These are phyloP conservation scores for Penicillium alfredii DNA, from an alignment of 495 filamentous ascomycete genomes.

Conservation along the genomic window DNA sequence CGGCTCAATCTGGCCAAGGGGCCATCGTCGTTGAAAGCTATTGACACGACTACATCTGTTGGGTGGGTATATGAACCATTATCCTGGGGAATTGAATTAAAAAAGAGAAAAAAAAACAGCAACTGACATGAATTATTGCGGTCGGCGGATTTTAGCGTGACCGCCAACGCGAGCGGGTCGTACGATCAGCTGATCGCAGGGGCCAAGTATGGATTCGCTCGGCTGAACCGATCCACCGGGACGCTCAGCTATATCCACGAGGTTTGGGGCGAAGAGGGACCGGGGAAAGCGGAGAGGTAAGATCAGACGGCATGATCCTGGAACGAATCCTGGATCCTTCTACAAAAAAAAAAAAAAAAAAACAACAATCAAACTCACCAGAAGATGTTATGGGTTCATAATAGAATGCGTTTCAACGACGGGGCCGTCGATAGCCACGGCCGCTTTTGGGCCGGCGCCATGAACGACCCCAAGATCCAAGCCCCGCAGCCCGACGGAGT, in stretches of 20 bases:
- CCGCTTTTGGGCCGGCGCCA: slow-evolving; percentile 82
- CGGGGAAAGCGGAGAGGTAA: slow-evolving; percentile 44
- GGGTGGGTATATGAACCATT: slow-evolving; percentile 34
- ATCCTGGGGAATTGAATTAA: too few relatives aligned
- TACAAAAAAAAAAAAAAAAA: slow-evolving; percentile 1
- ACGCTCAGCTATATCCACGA: slow-evolving; percentile 55
- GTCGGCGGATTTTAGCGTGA: slow-evolving; percentile 50
- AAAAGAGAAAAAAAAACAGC: too few relatives aligned
- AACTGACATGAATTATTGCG: slow-evolving; percentile 9
- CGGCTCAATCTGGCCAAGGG: slow-evolving; percentile 61
- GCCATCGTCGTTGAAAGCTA: slow-evolving; percentile 54
- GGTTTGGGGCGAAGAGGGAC: slow-evolving; percentile 47
- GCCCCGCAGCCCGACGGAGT: slow-evolving; percentile 40
- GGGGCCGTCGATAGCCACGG: slow-evolving; percentile 76
- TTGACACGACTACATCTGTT: slow-evolving; percentile 62
- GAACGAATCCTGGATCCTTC: slow-evolving; percentile 4
- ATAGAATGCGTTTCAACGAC: slow-evolving; percentile 67
- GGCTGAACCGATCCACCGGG: slow-evolving; percentile 62
- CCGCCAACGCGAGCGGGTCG: slow-evolving; percentile 61
- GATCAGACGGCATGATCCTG: too few relatives aligned
- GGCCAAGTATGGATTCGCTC: slow-evolving; percentile 74
- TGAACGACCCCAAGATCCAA: slow-evolving; percentile 63
- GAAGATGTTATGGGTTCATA: too few relatives aligned
- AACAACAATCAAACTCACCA: too few relatives aligned
- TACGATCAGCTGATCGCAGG: slow-evolving; percentile 64